These are phyloP conservation scores for Amesomyces nigricolor DNA, from an alignment of 2,329 filamentous ascomycete species.

Conservation along the genomic window DNA sequence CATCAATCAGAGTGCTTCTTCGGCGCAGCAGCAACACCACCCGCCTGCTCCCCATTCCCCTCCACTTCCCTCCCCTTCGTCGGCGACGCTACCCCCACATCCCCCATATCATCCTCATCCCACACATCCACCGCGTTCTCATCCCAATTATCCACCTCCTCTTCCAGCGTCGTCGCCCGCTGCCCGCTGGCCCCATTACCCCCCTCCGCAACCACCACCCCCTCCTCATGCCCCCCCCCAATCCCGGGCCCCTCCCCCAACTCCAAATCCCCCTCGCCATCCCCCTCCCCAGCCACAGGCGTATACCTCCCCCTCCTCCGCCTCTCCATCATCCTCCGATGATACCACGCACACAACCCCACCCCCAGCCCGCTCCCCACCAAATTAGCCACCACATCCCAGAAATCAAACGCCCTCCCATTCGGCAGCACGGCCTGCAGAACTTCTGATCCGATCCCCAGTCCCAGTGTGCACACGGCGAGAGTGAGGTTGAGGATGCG, in stretches of 20 bases:
- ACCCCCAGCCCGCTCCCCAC: constrained; percentile 67
- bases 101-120: constrained; percentile 45
- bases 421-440: constrained; percentile 71
- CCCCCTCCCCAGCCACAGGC: constrained; percentile 60
- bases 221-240: constrained; percentile 54
- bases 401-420: constrained; percentile 65
- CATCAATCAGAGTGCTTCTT: constrained; percentile 31
- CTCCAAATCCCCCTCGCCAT: constrained; percentile 66
- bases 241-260: constrained; percentile 55
- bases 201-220: constrained; percentile 39
- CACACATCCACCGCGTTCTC: constrained; percentile 64
- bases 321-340: constrained; percentile 89
- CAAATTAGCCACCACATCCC: constrained; percentile 84
- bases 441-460: constrained; percentile 71
- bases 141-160: constrained; percentile 91
- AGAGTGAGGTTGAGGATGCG: constrained; percentile 80
- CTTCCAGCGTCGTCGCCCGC: constrained; percentile 52
- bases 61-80: constrained; percentile 16
- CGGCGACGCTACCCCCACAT: constrained; percentile 23
- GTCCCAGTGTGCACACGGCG: constrained; percentile 65
- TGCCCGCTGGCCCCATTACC: constrained; percentile 19
- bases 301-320: constrained; percentile 70
- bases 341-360: constrained; percentile 80
- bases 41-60: constrained; percentile 10
- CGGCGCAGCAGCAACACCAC: background rate